These are phyloP conservation scores for Metschnikowia borealis DNA, from an alignment of 805 yeast genomes.

Conservation along the genomic window DNA sequence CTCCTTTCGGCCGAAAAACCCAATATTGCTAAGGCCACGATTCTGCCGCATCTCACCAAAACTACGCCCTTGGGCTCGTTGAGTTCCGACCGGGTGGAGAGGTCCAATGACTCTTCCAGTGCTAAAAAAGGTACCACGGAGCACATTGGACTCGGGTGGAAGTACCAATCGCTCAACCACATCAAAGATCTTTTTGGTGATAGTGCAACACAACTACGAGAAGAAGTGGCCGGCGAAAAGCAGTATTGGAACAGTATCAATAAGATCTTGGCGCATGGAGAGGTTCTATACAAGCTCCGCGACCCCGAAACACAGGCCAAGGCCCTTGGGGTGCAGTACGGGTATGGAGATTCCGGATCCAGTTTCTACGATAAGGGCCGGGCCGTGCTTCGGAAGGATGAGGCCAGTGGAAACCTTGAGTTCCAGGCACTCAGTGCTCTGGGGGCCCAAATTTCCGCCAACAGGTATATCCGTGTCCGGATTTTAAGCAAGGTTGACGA, in stretches of 20 bases:
- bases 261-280: slow-evolving; percentile 45
- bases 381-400: slow-evolving; percentile 60
- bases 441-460: slow-evolving; percentile 27
- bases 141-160: slow-evolving; percentile 78
- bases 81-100: slow-evolving; percentile 42
- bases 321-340: slow-evolving; percentile 79
- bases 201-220: slow-evolving; percentile 49
- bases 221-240: slow-evolving; percentile 58
- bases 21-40: slow-evolving; percentile 79
- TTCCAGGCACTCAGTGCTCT: slow-evolving; percentile 30
- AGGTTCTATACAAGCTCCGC: slow-evolving; percentile 63
- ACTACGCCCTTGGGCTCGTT: slow-evolving; percentile 74
- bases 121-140: slow-evolving; percentile 24
- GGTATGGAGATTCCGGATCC: slow-evolving; percentile 90
- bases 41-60: slow-evolving; percentile 78
- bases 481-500: slow-evolving; percentile 52
- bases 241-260: slow-evolving; percentile 61
- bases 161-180: slow-evolving; percentile 59
- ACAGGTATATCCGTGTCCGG: slow-evolving; percentile 55
- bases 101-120: slow-evolving; percentile 8
- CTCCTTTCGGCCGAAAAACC: slow-evolving; percentile 78
- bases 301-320: slow-evolving; percentile 45
- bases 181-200: slow-evolving; percentile 49
- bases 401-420: slow-evolving; percentile 28
- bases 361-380: slow-evolving; percentile 68